Evolutionary conservation across 495 filamentous ascomycete species (phyloP), one percentile per base, ranked within the genome.

Genomic region (Neurospora tetrasperma): DNA sequence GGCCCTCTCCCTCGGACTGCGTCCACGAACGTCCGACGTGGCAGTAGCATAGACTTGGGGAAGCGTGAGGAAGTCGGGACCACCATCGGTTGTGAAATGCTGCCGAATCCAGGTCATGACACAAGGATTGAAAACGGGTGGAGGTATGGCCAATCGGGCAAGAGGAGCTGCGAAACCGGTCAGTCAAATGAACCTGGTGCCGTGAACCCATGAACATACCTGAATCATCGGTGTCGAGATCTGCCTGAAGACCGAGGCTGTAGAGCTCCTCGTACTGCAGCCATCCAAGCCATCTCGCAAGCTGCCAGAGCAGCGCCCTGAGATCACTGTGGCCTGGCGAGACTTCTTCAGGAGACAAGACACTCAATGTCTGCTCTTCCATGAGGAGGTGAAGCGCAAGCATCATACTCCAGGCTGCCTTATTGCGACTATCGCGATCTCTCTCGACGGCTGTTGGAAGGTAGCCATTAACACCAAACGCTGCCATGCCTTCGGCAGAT

Each of bases 201-300:
- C 31, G 16, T 23, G 44, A 18, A 68, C n/a, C 70, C 8, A 38
- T 18, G 6, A 0, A 23, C 77, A 42, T 76, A 82, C 83, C 80
- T 12, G 76, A 70, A 20, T 78, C 75, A 70, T 76, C 69, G 18
- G 48, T 42, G 42, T 74, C 74, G 10, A 73, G 66, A 9, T 77
- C 79, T 62, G 85, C 88, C 18, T 86, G 87, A 72, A 89, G 89
- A 74, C 92, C 94, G 3, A 92, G 82, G 46, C 89, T 88, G 80
- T 94, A 98, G 70, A 90, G 88, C 9, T 86, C 79, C 71, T 86
- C 85, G 91, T 94, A 98, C 35, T 84, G 85, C 16, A 83, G 74
- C 93, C 94, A 97, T 8, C 90, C 88, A n/a, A 98, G 80, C 94
- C 94, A 98, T 71, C 85, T 84, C 6, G 91, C 89, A 72, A 99